These are phyloP conservation scores for Curvularia verruculosa DNA, from an alignment of 2,329 filamentous ascomycete species.

Conservation along the genomic window DNA sequence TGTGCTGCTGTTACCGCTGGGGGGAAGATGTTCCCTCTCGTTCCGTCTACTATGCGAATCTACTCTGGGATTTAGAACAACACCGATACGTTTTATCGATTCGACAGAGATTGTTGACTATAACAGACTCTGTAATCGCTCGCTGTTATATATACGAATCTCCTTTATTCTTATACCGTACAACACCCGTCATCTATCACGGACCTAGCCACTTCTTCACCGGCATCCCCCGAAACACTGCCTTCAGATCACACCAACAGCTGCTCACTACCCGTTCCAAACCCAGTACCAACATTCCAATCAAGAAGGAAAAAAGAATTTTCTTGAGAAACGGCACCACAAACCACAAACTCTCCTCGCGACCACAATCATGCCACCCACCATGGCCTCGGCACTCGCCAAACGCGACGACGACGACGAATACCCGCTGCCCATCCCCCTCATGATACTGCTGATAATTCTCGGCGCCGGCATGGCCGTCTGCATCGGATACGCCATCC, in stretches of 20 bases:
- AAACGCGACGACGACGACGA: slow-evolving; percentile 24
- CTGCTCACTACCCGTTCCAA: not conserved
- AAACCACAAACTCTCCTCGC: not conserved
- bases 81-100: no score
- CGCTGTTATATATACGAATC: no score
- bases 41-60: not conserved
- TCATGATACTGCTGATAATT: slow-evolving; percentile 32
- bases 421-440: slow-evolving; percentile 20
- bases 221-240: not conserved
- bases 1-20: not conserved
- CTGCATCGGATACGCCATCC: slow-evolving; percentile 28
- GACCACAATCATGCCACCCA: not conserved
- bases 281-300: no score
- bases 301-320: no score
- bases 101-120: no score
- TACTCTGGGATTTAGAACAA: no score
- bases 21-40: not conserved
- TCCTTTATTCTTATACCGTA: not conserved
- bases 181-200: not conserved
- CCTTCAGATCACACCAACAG: not conserved
- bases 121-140: no score
- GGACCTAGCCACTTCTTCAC: not conserved
- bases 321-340: not conserved
- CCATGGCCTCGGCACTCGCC: slow-evolving; percentile 7
- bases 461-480: slow-evolving; percentile 21